Conservation (phyloP, 2,329 filamentous ascomycete species). For the Colletotrichum sp. region DNA sequence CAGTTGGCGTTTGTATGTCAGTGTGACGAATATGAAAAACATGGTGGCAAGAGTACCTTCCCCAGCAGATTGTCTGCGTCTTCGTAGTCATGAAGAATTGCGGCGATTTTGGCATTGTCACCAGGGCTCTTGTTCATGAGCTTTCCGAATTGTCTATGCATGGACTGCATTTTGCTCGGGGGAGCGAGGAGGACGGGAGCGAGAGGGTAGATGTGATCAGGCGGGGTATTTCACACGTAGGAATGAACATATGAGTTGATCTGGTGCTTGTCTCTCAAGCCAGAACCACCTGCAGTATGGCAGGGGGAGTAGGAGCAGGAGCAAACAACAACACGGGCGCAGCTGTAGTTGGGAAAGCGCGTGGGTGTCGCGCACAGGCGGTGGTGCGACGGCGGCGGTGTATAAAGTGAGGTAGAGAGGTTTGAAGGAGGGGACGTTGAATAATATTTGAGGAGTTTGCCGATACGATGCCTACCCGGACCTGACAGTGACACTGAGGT, state of each 20-base stretch:
- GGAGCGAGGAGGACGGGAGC: not conserved
- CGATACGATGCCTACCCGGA: not conserved
- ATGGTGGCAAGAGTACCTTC: slow-evolving; percentile 53
- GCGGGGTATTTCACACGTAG: not conserved
- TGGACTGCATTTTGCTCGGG: slow-evolving; percentile 63
- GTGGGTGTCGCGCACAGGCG: not conserved
- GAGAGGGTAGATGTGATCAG: not conserved
- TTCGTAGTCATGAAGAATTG: slow-evolving; percentile 80
- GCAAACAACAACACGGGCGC: not conserved
- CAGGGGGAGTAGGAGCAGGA: not conserved
- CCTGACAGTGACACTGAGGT: not conserved
- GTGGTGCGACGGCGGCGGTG: not conserved
- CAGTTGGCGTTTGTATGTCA: not conserved
- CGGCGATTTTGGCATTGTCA: slow-evolving; percentile 78
- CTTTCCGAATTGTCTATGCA: slow-evolving; percentile 78
- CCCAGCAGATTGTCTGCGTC: slow-evolving; percentile 78
- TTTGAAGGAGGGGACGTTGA: not conserved
- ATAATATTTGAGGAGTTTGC: not conserved
- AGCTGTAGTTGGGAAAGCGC: not conserved
- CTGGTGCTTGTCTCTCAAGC: not conserved
- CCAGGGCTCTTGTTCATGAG: slow-evolving; percentile 72
- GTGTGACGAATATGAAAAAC: not conserved
- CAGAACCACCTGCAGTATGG: not conserved
- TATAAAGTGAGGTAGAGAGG: not conserved
- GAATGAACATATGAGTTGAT: not conserved